Base-by-base conservation (phyloP, 2,329 filamentous ascomycete species). In the Penicillium sp. region DNA sequence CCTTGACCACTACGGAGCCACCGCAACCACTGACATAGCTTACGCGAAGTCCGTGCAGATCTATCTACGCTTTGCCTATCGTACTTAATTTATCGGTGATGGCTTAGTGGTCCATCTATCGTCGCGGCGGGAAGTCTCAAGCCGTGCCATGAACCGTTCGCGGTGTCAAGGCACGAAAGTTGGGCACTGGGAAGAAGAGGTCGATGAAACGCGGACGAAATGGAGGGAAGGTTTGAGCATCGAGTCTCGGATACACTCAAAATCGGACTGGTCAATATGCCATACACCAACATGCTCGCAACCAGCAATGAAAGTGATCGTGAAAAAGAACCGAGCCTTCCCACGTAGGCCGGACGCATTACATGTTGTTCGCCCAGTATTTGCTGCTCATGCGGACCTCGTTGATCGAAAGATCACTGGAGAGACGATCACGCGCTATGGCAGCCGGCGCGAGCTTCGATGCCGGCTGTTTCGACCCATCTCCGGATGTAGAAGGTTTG, bases 31-130 rank as follows among this genome's bases (percentile, higher is more conserved):
- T 84, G 34, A 75, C 77, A 65, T 91, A 98, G 14, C 83, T 81
- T 13, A 97, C 88, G 4, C 86, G 54, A 83, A 82, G 58, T 85
- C 85, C 37, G 86, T 82, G 60, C 90, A 96, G 3, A 85, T 77
- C 91, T 91, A 98, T 0, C 91, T 93, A 48, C 87, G 76, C 73
- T 91, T 95, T 0, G 90, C 90, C 93, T 91, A 98, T 66, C 89
- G 86, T 6, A 96, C 83, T 69, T 97, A 91, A 63, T 82, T 89
- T 58, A 97, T 84, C 27, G 76, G 77, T 42, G 90, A 81, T 0
- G 93, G 90, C 66, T 97, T 97, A 0, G 88, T 86, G n/a, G 87
- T 86, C 91, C 91, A 98, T 64, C 86, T 81, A 43, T 89, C 93
- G 39, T 97, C 83, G 56, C 91, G 89, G 62, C 91, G 86, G 64